Base-by-base conservation (phyloP, 768 basidiomycete species). In the Serendipita sp. region DNA sequence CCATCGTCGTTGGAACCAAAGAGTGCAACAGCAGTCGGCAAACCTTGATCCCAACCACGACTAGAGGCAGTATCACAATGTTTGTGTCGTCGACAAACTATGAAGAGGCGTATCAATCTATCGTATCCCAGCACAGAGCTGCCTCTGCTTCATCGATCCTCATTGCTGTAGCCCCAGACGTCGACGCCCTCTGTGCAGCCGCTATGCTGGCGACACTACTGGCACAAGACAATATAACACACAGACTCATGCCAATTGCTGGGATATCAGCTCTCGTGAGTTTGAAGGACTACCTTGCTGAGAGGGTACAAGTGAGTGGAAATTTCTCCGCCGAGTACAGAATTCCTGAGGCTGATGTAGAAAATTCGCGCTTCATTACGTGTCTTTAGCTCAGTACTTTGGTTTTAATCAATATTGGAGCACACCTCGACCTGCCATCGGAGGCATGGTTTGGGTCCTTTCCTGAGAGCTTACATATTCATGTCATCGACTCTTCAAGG, bases 401-500 rank as follows among this genome's bases (percentile, higher is more conserved):
- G 58, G 83, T 99, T 56, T 79, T 99, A 45, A 74, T 99, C 56
- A 95, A 95, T 67, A 88, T 99, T 76, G 96, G 96, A 42, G 84
- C 86, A 1, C 82, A 93, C 50, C 79, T 90, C 34, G 92, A 96
- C 65, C 79, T 99, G 3, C 80, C 89, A 7, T 80, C 84, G 3
- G 69, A 77, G 1, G 78, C 79, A 45, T 86, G 86, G 85, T 87
- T 92, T 69, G 90, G 89, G 58, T 82, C 82, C 42, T 86, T 89
- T 68, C 72, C 76, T 53, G 67, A 75, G 3, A 75, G 77, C 24
- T 76, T 90, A 61, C 83, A 79, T 2, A 80, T 97, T 43, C 96
- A 99, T 75, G 84, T 98, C 68, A 89, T 99, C 74, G 96, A 99
- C 73, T 91, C 95, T 2, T 82, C 85, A 20, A 81, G 96, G 60